Conservation (phyloP, 352 stramenopile species). For the Stephanocyclus meneghinianus region DNA sequence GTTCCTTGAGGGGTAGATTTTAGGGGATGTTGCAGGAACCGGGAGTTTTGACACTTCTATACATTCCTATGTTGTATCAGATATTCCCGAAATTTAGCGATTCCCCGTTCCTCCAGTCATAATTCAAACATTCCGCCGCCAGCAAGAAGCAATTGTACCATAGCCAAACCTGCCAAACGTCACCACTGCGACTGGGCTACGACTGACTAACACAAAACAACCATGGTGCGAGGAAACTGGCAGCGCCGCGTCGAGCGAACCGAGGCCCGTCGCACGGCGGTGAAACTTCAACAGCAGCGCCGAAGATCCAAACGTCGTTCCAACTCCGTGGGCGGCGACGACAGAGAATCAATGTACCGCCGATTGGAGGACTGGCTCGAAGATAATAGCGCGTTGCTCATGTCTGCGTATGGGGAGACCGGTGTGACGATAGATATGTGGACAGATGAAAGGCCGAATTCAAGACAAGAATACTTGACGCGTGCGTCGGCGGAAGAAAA, state of each 20-base stretch:
- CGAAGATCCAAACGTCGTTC: slow-evolving; percentile 21
- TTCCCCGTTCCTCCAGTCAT: too few relatives aligned
- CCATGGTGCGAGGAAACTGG: slow-evolving; percentile 74
- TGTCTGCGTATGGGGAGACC: not conserved
- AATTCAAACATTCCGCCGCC: too few relatives aligned
- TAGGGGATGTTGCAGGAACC: too few relatives aligned
- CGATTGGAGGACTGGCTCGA: slow-evolving; percentile 34
- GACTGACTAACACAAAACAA: too few relatives aligned
- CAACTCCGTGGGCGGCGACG: not conserved
- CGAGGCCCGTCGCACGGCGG: slow-evolving; percentile 53
- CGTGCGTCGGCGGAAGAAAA: slow-evolving; percentile 8
- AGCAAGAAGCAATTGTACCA: too few relatives aligned
- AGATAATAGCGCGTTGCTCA: slow-evolving; percentile 10
- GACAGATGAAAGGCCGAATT: slow-evolving; percentile 16
- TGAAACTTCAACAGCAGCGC: slow-evolving; percentile 55
- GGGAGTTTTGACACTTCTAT: too few relatives aligned
- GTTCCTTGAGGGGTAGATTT: too few relatives aligned
- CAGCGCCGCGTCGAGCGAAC: slow-evolving; percentile 64
- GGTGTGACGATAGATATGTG: slow-evolving; percentile 37
- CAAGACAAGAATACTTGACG: slow-evolving; percentile 32
- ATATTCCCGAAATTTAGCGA: too few relatives aligned
- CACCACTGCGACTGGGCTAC: too few relatives aligned
- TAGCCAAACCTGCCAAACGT: too few relatives aligned
- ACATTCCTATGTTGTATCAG: too few relatives aligned
- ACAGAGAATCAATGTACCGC: slow-evolving; percentile 4